Evolutionary conservation across 2,329 filamentous ascomycete genomes (phyloP).

Genomic region (Zymoseptoria passerinii): DNA sequence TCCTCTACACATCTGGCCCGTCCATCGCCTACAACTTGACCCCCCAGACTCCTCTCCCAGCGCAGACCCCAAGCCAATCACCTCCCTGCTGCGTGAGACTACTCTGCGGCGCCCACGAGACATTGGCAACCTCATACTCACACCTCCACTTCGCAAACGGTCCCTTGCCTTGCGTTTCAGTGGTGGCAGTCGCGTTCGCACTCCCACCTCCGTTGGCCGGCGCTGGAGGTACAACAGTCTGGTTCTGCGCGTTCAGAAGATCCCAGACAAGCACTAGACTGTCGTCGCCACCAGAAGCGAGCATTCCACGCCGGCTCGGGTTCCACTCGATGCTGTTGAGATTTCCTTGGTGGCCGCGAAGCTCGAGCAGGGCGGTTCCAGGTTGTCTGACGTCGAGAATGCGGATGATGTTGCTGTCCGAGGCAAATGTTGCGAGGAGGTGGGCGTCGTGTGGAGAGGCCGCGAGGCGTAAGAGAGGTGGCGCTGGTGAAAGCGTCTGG

Average conservation of each 20-base stretch:
- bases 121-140: constrained; percentile 77
- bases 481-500: constrained; percentile 58
- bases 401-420: constrained; percentile 84
- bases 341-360: constrained; percentile 75
- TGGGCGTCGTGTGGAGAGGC: constrained; percentile 94
- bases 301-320: constrained; percentile 71
- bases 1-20: background rate
- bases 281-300: constrained; percentile 89
- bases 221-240: constrained; percentile 27
- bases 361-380: constrained; percentile 85
- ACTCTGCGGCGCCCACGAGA: constrained; percentile 73
- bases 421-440: constrained; percentile 91
- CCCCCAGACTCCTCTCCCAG: constrained; percentile 74
- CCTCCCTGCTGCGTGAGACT: constrained; percentile 59
- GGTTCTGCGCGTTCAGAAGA: constrained; percentile 58
- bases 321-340: constrained; percentile 97
- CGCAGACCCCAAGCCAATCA: constrained; percentile 78
- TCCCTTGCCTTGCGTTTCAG: constrained; percentile 46
- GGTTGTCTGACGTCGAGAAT: constrained; percentile 95
- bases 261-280: constrained; percentile 91
- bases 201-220: constrained; percentile 23
- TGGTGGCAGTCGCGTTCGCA: constrained; percentile 4
- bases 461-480: constrained; percentile 67
- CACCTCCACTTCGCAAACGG: constrained; percentile 75
- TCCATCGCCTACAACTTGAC: constrained; percentile 42